These are phyloP conservation scores for Cryphonectria carpinicola DNA, from an alignment of 2,329 filamentous ascomycete genomes.

Conservation along the genomic window DNA sequence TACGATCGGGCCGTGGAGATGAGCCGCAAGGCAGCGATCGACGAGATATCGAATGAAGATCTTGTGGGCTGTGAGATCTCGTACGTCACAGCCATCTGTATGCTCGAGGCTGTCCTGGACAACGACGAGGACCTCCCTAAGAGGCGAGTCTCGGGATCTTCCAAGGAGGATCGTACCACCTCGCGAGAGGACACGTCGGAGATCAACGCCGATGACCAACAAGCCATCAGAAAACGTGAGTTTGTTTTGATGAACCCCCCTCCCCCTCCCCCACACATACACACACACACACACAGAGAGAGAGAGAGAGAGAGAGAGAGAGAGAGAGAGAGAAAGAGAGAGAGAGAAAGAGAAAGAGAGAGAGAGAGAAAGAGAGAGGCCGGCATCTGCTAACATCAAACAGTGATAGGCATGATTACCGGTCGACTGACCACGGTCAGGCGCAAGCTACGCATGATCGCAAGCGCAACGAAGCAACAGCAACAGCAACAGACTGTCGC, in stretches of 20 bases:
- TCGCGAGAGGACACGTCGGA: constrained; percentile 50
- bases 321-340: not conserved
- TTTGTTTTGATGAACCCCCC: constrained; percentile 26
- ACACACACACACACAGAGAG: not conserved
- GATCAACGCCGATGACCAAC: constrained; percentile 71
- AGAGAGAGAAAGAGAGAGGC: not conserved
- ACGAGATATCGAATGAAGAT: constrained; percentile 92
- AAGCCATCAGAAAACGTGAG: constrained; percentile 74
- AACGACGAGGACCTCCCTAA: constrained; percentile 66
- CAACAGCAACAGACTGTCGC: constrained; percentile 46
- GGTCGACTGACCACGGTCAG: constrained; percentile 59
- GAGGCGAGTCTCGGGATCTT: constrained; percentile 42
- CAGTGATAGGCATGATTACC: constrained; percentile 67
- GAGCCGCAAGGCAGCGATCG: constrained; percentile 92
- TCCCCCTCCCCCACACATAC: too few species aligned
- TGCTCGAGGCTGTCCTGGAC: constrained; percentile 94
- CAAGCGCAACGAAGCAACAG: constrained; percentile 57
- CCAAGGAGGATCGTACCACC: constrained; percentile 48
- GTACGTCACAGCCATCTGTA: constrained; percentile 89
- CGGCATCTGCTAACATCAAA: constrained; percentile 33
- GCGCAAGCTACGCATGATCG: constrained; percentile 66
- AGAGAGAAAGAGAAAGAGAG: not conserved
- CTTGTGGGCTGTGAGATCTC: constrained; percentile 86
- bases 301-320: not conserved
- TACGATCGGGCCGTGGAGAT: constrained; percentile 97